These are phyloP conservation scores for Fusarium chlamydosporum DNA, from an alignment of 2,329 filamentous ascomycete genomes.

Conservation along the genomic window DNA sequence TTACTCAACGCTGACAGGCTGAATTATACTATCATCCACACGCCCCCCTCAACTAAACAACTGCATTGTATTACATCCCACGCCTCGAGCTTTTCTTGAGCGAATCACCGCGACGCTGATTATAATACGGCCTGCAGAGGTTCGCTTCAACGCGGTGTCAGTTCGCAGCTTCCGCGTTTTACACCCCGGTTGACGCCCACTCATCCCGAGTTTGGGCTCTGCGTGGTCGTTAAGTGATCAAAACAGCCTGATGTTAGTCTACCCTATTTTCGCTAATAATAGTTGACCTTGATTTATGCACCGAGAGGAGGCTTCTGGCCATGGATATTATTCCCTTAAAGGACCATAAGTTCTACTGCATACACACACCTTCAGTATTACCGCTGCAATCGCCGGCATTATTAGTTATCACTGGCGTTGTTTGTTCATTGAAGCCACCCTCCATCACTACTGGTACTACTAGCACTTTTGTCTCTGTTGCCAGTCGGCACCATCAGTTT, in stretches of 20 bases:
- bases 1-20: slow-evolving; percentile 55
- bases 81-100: slow-evolving; percentile 28
- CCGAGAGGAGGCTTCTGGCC: slow-evolving; percentile 46
- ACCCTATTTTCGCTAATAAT: slow-evolving; percentile 49
- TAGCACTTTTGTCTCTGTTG: slow-evolving; percentile 11
- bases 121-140: slow-evolving; percentile 43
- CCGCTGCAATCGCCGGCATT: slow-evolving; percentile 22
- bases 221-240: slow-evolving; percentile 44
- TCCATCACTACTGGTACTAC: slow-evolving; percentile 14
- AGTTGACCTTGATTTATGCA: slow-evolving; percentile 42
- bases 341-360: slow-evolving; percentile 43
- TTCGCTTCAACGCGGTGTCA: slow-evolving; percentile 43
- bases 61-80: slow-evolving; percentile 38
- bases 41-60: slow-evolving; percentile 45
- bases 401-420: slow-evolving; percentile 15
- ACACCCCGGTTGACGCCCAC: slow-evolving; percentile 36
- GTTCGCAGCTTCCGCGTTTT: slow-evolving; percentile 45
- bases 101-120: slow-evolving; percentile 48
- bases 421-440: slow-evolving; percentile 34
- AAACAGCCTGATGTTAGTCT: slow-evolving; percentile 50
- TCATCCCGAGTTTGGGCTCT: slow-evolving; percentile 43
- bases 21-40: slow-evolving; percentile 42
- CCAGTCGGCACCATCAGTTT: slow-evolving; percentile 13
- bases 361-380: slow-evolving; percentile 28
- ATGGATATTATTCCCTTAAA: slow-evolving; percentile 47